These are phyloP conservation scores for Aspergillus wentii DNA, from an alignment of 495 filamentous ascomycete genomes.

Conservation along the genomic window DNA sequence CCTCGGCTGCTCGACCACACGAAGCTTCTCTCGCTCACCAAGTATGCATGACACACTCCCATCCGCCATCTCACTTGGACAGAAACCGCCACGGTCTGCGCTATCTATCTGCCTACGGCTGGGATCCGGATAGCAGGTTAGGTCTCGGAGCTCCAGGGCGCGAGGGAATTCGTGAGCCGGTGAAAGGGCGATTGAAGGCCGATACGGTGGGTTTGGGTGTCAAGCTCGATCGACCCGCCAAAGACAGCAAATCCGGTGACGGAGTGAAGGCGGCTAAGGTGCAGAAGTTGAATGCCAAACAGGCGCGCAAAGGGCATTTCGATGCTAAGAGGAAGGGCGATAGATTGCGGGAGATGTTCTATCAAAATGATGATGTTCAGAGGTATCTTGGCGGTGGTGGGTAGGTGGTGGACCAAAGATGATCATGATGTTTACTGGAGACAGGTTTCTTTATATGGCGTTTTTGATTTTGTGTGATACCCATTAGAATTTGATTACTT, in stretches of 20 bases:
- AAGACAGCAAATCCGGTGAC: slow-evolving; percentile 15
- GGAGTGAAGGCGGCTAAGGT: slow-evolving; percentile 47
- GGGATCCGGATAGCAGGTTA: slow-evolving; percentile 74
- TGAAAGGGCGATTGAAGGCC: slow-evolving; percentile 69
- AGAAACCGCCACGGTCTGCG: slow-evolving; percentile 71
- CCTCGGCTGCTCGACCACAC: slow-evolving; percentile 41
- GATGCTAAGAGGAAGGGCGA: slow-evolving; percentile 60
- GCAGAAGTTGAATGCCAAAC: slow-evolving; percentile 64
- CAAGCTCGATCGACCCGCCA: slow-evolving; percentile 5
- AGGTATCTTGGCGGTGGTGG: slow-evolving; percentile 62
- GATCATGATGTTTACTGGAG: neutral
- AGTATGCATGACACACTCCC: slow-evolving; percentile 70
- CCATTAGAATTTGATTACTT: slow-evolving; percentile 1
- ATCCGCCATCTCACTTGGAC: slow-evolving; percentile 80
- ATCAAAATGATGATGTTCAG: slow-evolving; percentile 63
- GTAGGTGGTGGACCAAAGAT: neutral
- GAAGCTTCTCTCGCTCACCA: slow-evolving; percentile 77
- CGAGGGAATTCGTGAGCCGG: slow-evolving; percentile 69
- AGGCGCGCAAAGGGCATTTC: slow-evolving; percentile 54
- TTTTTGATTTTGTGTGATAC: slow-evolving; percentile 9
- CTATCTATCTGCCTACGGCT: slow-evolving; percentile 73
- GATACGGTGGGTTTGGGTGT: slow-evolving; percentile 76
- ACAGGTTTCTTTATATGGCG: neutral
- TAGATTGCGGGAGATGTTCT: slow-evolving; percentile 61
- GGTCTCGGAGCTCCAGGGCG: slow-evolving; percentile 65